Base-by-base conservation (phyloP, 1,139 yeast genomes). In the Kluyveromyces sp. region DNA sequence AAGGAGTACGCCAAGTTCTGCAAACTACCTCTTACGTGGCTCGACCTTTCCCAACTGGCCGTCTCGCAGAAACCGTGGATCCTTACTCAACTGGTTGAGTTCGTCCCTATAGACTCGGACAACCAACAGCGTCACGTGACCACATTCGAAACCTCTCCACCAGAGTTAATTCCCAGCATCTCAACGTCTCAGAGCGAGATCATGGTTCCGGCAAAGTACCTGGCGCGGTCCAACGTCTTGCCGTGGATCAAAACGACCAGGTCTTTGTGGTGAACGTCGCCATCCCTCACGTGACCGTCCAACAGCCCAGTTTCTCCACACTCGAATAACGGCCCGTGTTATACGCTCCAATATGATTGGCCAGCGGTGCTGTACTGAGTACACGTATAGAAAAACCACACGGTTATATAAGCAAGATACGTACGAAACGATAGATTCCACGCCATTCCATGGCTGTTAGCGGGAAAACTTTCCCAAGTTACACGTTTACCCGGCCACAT, bases 11-110 rank as follows among this genome's bases (percentile, higher is more conserved):
- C 53, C 11, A 70, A 70, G 49, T 80, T 80, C 51, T 58, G 66
- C 45, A 63, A 68, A 31, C 62, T 80, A 53, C 65, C 73, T n/a
- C 56, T 79, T 28, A 64, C 65, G 40, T 81, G 83, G 74, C 55
- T 81, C 3, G 64, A 63, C 18, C 67, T 66, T 40, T 70, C 70
- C 11, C 26, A 18, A 19, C 13, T 33, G 13, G 68, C 62, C 4
- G 65, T 54, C 4, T 22, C 26, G 6, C 26, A 22, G 26, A 22
- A 22, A 22, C 26, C 6, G 26, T 37, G 20, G 11, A 22, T 50
- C 7, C 44, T 46, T 26, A 29, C 39, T 3, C 47, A 45, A 15
- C 52, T 56, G 54, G 40, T 50, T 3, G 52, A 52, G 35, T 38
- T 52, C 20, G 20, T 37, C 9, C 33, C 40, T 6, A 26, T 26